Evolutionary conservation across 495 filamentous ascomycete genomes (phyloP).

Genomic region (Neurospora discreta): DNA sequence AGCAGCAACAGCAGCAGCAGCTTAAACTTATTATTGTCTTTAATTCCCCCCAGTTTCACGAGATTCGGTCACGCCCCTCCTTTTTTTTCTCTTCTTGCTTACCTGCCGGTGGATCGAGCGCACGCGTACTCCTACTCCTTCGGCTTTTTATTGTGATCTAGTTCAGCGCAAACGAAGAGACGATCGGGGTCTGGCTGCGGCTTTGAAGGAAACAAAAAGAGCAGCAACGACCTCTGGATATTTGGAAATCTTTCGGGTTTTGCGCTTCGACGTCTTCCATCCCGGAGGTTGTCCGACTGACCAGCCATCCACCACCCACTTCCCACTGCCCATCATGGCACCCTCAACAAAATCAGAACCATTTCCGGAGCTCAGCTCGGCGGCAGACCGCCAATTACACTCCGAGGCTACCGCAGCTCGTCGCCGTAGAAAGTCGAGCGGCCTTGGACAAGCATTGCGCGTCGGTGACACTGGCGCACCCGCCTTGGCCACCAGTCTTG

Average conservation of each 20-base stretch:
- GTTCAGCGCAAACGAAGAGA: background rate
- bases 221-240: background rate
- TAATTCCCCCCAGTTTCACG: background rate
- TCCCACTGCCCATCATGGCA: background rate
- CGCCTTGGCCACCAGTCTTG: constrained; percentile 31
- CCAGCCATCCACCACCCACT: background rate
- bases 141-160: background rate
- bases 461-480: constrained; percentile 39
- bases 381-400: constrained; percentile 28
- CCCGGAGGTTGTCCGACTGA: background rate
- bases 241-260: background rate
- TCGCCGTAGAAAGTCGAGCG: constrained; percentile 38
- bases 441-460: constrained; percentile 30
- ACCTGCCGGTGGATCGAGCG: background rate
- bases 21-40: background rate
- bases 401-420: constrained; percentile 20
- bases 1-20: background rate
- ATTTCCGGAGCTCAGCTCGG: constrained; percentile 34
- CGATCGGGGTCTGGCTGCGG: background rate
- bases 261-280: background rate
- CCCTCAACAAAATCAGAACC: constrained; percentile 22
- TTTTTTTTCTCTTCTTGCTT: background rate
- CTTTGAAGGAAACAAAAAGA: background rate
- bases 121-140: background rate
- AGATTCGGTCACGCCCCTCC: background rate